Evolutionary conservation across 2,329 filamentous ascomycete genomes (phyloP), one percentile per base, ranked within the genome.

Genomic region (Rhynchosporium agropyri): DNA sequence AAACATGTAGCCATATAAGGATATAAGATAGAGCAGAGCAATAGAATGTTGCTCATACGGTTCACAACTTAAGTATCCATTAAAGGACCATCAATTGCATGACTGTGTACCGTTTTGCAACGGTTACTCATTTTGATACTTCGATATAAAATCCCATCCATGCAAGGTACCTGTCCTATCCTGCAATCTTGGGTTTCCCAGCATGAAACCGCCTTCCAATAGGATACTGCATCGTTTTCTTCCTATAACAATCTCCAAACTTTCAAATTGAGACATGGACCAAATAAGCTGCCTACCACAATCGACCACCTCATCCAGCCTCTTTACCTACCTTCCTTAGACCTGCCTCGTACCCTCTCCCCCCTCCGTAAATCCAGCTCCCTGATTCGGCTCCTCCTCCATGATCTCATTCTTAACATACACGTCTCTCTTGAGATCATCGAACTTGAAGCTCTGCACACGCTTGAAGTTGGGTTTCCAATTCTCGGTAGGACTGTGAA

Each of bases 361-460:
- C 1, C 38, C 62, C 60, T 67, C 68, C 29, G 62, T 66, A 50
- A 68, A 68, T 13, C 67, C 65, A 49, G 57, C 64, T 57, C 54
- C 48, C 33, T 55, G 12, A 26, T 55, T 45, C 54, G 49, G 45
- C 49, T 63, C 57, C 7, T 55, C 51, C 38, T 62, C 63, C n/a
- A 56, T 43, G 54, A 71, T 55, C 56, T 65, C 62, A 6, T 20
- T 54, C 43, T 49, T 20, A 10, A 36, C 33, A 49, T 67, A 61
- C 9, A 59, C 46, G n/a, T 63, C 56, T 45, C 72, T 66, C 69
- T 74, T 74, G 13, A 67, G 38, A 58, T 73, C 72, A 65, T 74
- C 68, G 26, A 62, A 60, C 45, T 69, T 69, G 67, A 67, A 74
- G 42, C 70, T 73, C 61, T 71, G 69, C 42, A 45, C 56, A 6